Conservation (phyloP, 2,329 filamentous ascomycete species). For the Rhexocercosporidium sp. region DNA sequence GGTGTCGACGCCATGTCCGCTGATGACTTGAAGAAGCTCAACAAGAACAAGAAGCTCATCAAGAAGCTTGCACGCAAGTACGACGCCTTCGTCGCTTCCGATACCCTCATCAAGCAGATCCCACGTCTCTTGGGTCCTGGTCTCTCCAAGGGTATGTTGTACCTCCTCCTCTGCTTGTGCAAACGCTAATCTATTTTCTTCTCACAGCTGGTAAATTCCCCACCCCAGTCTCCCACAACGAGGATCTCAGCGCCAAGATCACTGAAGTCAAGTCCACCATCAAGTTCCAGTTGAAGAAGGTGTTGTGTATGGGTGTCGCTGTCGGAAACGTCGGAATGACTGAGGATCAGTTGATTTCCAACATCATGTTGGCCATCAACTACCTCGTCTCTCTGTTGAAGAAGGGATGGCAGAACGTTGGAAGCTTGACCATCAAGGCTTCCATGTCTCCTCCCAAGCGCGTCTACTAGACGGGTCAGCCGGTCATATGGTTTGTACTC, state of each 20-base stretch:
- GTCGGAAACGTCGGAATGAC: constrained; percentile 99
- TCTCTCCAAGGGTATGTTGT: constrained; percentile 85
- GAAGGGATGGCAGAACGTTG: constrained; percentile 99
- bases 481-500: constrained; percentile 33
- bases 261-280: constrained; percentile 99
- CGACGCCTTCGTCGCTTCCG: constrained; percentile 98
- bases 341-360: constrained; percentile 92
- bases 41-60: constrained; percentile 99
- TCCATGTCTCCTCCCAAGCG: constrained; percentile 99
- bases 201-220: constrained; percentile 97
- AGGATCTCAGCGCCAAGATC: constrained; percentile 94
- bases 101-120: constrained; percentile 99
- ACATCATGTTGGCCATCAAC: constrained; percentile 99
- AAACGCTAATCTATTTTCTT: constrained; percentile 39
- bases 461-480: constrained; percentile 76
- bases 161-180: not conserved
- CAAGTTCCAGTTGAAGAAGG: constrained; percentile 99
- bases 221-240: constrained; percentile 94
- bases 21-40: constrained; percentile 99
- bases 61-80: constrained; percentile 99
- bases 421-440: constrained; percentile 99
- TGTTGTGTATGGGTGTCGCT: constrained; percentile 99
- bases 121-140: constrained; percentile 98
- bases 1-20: constrained; percentile 98
- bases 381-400: constrained; percentile 99